Evolutionary conservation across 305 asterid genomes (phyloP), one percentile per base, ranked within the genome.

Genomic region (Stenogyne calaminthoides): DNA sequence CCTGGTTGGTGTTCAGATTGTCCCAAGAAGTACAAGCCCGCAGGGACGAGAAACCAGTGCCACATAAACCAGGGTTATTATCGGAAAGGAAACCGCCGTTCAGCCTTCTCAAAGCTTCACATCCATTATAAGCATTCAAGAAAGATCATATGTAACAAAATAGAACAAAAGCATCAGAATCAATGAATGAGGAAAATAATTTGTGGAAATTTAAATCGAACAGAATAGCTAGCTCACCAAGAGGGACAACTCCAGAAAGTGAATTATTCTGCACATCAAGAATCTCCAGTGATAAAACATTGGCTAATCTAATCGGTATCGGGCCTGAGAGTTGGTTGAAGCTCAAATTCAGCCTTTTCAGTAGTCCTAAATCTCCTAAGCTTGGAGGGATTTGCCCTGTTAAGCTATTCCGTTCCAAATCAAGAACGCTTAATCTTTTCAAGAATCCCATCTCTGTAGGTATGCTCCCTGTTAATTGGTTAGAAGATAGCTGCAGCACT

Each of bases 41-140:
- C 58, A 95, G 58, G 42, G 91, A 75, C 67, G 96, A 6, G 64
- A 92, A 82, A 32, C 91, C 98, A 63, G 75, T 29, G 39, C 98
- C 99, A 78, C 98, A 95, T 67, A 95, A 71, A 70, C 90, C 97
- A 36, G 93, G 87, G 70, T 95, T 95, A 70, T 86, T 86, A 32
- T 71, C 88, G 29, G 47, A 81, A 68, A 54, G 84, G 72, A 95
- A 89, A 11, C 84, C 85, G 37, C 74, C 88, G 25, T 79, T 84
- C 76, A 92, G 58, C 70, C 81, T 86, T 80, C 56, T 77, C 61
- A 95, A 79, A 71, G 77, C 99, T 95, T 80, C 91, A 89, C 19
- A 65, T 70, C 9, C 68, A 70, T 9, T 5, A 8, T 49, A 68
- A 65, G 55, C 2, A 9, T 7, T 14, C 39, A 68, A 27, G 56